phyloP scores from a whole-genome alignment of 352 stramenopile species.

The Phytopythium oedochilum region DNA sequence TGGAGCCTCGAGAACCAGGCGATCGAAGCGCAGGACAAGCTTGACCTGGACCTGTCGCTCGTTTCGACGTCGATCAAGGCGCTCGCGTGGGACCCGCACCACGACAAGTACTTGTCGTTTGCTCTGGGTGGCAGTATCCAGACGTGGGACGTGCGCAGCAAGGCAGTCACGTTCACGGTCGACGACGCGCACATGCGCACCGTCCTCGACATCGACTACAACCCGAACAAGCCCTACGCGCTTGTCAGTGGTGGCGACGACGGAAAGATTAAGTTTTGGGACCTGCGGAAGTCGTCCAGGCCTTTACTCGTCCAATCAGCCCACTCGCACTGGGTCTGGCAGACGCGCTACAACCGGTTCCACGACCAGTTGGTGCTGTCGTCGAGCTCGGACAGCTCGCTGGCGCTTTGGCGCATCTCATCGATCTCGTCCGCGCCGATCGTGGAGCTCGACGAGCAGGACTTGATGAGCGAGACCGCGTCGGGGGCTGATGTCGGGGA shows the following conservation, averaged over 20 bases:
- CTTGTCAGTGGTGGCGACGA: constrained; percentile 93
- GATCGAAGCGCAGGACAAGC: constrained; percentile 29
- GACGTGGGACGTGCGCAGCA: constrained; percentile 68
- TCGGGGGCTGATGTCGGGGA: constrained; percentile 54
- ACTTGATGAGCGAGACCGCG: constrained; percentile 60
- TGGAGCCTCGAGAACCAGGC: constrained; percentile 42
- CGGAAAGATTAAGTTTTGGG: constrained; percentile 97
- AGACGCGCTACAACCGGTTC: constrained; percentile 96
- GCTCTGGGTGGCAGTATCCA: constrained; percentile 56
- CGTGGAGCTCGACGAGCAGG: constrained; percentile 89
- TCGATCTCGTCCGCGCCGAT: constrained; percentile 96
- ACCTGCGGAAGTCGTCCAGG: constrained; percentile 81
- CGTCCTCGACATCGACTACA: constrained; percentile 94
- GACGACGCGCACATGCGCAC: constrained; percentile 56
- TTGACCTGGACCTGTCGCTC: constrained; percentile 51
- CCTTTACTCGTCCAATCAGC: constrained; percentile 86
- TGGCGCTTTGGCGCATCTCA: constrained; percentile 95
- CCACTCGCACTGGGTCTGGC: constrained; percentile 92
- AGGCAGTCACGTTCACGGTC: constrained; percentile 35
- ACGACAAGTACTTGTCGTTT: constrained; percentile 56
- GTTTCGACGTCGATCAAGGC: constrained; percentile 24
- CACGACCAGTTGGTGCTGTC: constrained; percentile 97
- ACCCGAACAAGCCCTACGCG: constrained; percentile 95
- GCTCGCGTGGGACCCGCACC: constrained; percentile 83
- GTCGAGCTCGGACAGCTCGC: constrained; percentile 89